phyloP scores from a whole-genome alignment of 75 land plant genomes.

The Ceratopteris richardii region DNA sequence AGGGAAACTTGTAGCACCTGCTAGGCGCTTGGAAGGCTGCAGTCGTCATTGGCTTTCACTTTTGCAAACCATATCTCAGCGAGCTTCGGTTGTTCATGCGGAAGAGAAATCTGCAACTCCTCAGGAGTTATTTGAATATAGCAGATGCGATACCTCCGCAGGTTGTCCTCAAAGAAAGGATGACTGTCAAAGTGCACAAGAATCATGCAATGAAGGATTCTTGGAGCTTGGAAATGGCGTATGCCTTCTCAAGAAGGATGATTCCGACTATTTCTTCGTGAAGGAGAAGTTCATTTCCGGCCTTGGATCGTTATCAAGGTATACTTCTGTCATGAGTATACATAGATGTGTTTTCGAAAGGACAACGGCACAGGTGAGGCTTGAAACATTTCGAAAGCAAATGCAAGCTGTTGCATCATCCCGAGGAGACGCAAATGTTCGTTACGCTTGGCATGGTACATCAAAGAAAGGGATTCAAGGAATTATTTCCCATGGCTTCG shows the following conservation, averaged over 20 bases:
- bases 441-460: conserved; percentile 34
- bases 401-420: background rate
- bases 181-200: too few relatives aligned
- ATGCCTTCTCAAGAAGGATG: background rate
- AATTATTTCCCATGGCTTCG: conserved; percentile 36
- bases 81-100: too few relatives aligned
- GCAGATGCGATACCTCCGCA: too few relatives aligned
- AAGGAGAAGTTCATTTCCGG: conserved; percentile 17
- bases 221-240: too few relatives aligned
- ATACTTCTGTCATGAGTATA: conserved; percentile 11
- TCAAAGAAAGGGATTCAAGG: conserved; percentile 13
- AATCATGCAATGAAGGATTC: too few relatives aligned
- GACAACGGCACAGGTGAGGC: too few relatives aligned
- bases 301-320: conserved; percentile 1
- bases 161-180: too few relatives aligned
- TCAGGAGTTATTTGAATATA: too few relatives aligned
- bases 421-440: conserved; percentile 21
- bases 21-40: background rate
- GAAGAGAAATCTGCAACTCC: too few relatives aligned
- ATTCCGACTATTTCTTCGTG: conserved; percentile 4
- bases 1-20: background rate
- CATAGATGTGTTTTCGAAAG: background rate
- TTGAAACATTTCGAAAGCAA: too few relatives aligned
- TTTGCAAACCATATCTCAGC: too few relatives aligned
- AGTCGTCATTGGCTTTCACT: too few relatives aligned